These are phyloP conservation scores for Lasiosphaeria miniovina DNA, from an alignment of 495 filamentous ascomycete species.

Conservation along the genomic window DNA sequence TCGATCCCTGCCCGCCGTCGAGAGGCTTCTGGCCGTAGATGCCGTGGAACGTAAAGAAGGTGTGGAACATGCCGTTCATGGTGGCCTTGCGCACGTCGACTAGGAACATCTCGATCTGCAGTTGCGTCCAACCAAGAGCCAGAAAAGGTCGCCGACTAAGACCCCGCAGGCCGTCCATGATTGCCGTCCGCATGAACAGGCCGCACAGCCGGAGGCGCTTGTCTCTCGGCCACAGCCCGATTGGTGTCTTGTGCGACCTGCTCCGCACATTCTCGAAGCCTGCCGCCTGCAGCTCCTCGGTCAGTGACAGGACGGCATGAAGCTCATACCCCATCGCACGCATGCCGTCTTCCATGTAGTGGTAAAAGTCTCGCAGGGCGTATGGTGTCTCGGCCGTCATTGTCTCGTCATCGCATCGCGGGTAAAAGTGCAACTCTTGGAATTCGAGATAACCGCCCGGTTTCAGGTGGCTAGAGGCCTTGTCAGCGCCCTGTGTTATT, in stretches of 20 bases:
- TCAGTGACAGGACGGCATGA: slow-evolving; percentile 19
- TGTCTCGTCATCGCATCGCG: slow-evolving; percentile 45
- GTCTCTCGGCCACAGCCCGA: slow-evolving; percentile 35
- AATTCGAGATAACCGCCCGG: slow-evolving; percentile 57
- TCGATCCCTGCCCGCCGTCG: not conserved
- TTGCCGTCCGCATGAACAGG: slow-evolving; percentile 31
- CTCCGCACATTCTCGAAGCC: slow-evolving; percentile 29
- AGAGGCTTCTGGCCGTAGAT: slow-evolving; percentile 36
- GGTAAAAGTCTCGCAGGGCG: slow-evolving; percentile 35
- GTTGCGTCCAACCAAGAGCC: slow-evolving; percentile 34
- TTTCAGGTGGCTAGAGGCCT: slow-evolving; percentile 34
- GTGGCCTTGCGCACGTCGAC: slow-evolving; percentile 36
- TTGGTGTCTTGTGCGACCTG: slow-evolving; percentile 29
- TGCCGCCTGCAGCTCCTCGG: slow-evolving; percentile 23
- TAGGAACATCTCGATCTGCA: slow-evolving; percentile 41
- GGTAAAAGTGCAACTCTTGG: slow-evolving; percentile 43
- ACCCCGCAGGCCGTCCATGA: slow-evolving; percentile 37
- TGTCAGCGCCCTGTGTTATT: slow-evolving; percentile 6
- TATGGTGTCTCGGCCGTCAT: slow-evolving; percentile 29
- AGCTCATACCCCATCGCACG: slow-evolving; percentile 27
- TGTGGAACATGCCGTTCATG: slow-evolving; percentile 30
- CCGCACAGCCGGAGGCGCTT: slow-evolving; percentile 33
- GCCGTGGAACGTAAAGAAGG: slow-evolving; percentile 30
- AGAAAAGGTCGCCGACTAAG: slow-evolving; percentile 28
- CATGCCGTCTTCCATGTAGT: slow-evolving; percentile 29